Base-by-base conservation (phyloP, 1,284 basidiomycete genomes). In the Butyriboletus appendiculatus region DNA sequence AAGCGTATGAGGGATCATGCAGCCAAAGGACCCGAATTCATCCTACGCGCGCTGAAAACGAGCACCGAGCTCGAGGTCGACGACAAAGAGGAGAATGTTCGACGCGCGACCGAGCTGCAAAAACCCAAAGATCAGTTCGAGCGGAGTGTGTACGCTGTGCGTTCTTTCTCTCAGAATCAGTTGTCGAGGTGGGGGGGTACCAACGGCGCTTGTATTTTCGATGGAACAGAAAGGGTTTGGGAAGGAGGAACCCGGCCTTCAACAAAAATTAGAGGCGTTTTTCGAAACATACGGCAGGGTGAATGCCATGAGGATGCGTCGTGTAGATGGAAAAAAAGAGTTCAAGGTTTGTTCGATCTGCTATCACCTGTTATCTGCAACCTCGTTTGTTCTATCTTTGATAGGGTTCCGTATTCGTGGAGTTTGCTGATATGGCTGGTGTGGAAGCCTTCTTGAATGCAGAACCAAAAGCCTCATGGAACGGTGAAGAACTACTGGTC, bases 361-460 rank as follows among this genome's bases (percentile, higher is more conserved):
- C 9, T 48, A 12, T n/a, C n/a, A 20, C 16, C 6, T n/a, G 42
- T 45, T 10, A 15, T 22, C 37, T 18, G 15, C 22, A 15, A 1
- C 14, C 33, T 32, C 32, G 22, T 45, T 12, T 28, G 6, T 45
- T 48, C 20, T 35, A 18, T 45, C 47, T 43, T 41, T 7, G 26
- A 59, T 61, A 98, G 93, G 84, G 88, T 55, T 98, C 95, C 18
- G 92, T 97, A 24, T 99, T 98, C 64, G 86, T 86, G 52, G 96
- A 98, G 75, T 98, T 94, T 68, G 80, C 85, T 30, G 85, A 92
- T 63, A 81, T 85, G 65, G 80, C 82, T 44, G 81, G 85, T 16
- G 86, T 88, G 48, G 81, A 88, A 32, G 80, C 80, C 28, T 97
- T 98, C 78, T 76, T 98, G 44, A 85, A 80, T 24, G 83, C 86